Conservation (phyloP, 768 basidiomycete species). For the Ramaria rubella region DNA sequence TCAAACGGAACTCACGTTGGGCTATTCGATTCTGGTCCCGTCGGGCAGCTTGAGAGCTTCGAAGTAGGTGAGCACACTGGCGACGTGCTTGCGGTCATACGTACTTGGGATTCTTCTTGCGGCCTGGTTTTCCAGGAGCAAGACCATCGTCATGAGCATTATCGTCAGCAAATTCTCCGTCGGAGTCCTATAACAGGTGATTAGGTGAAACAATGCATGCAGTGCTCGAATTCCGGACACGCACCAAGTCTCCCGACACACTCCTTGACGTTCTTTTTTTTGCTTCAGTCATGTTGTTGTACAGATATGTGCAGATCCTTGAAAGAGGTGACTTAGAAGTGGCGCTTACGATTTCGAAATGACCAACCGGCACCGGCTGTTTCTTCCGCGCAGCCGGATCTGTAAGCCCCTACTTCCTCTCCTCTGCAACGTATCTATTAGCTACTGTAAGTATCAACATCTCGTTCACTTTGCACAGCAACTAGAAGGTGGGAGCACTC, state of each 20-base stretch:
- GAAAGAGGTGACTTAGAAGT: not conserved
- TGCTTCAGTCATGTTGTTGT: not conserved
- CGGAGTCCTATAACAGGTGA: constrained; percentile 48
- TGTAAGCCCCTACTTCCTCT: no score
- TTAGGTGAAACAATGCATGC: not conserved
- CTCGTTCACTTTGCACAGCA: no score
- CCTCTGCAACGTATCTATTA: no score
- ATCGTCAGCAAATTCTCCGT: constrained; percentile 44
- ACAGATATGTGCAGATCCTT: not conserved
- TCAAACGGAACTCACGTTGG: constrained; percentile 84
- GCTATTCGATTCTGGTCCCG: constrained; percentile 90
- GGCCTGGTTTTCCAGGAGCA: constrained; percentile 50
- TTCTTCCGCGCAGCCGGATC: no score
- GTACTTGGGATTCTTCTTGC: constrained; percentile 89
- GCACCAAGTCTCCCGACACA: constrained; percentile 19
- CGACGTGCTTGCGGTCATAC: constrained; percentile 21
- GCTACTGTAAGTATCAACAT: no score
- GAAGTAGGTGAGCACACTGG: constrained; percentile 16
- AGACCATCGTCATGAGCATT: constrained; percentile 12
- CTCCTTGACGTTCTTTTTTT: constrained; percentile 8
- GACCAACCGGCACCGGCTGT: not conserved
- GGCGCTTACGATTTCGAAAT: not conserved
- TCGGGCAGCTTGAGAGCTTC: constrained; percentile 79
- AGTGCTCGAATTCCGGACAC: constrained; percentile 13
- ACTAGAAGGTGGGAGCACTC: no score